phyloP scores from a whole-genome alignment of 352 stramenopile species.

The Globisporangium emineosum region DNA sequence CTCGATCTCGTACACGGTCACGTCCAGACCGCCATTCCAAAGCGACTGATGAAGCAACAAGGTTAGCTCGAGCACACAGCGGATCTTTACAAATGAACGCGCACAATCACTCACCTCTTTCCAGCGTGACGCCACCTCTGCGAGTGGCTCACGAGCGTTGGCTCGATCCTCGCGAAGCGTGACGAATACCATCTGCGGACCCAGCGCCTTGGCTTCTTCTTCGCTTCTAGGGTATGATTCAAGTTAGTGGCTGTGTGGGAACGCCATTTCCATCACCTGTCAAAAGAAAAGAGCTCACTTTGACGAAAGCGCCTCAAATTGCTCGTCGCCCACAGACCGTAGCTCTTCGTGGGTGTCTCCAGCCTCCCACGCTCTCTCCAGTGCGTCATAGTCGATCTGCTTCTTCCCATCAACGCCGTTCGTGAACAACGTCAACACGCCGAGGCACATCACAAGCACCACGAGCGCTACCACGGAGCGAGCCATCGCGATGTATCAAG shows the following conservation, averaged over 20 bases:
- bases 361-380: slow-evolving; percentile 63
- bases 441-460: slow-evolving; percentile 2
- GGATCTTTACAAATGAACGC: neutral
- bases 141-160: slow-evolving; percentile 25
- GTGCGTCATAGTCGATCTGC: slow-evolving; percentile 58
- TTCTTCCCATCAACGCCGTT: neutral
- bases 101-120: slow-evolving; percentile 48
- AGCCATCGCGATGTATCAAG: neutral
- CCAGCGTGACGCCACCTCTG: slow-evolving; percentile 55
- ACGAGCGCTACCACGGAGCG: neutral
- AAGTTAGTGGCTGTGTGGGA: no score
- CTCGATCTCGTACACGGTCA: slow-evolving; percentile 69
- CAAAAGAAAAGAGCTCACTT: slow-evolving; percentile 13
- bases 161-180: slow-evolving; percentile 28
- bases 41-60: slow-evolving; percentile 40
- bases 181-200: slow-evolving; percentile 81
- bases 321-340: slow-evolving; percentile 43
- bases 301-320: slow-evolving; percentile 40
- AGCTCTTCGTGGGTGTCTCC: slow-evolving; percentile 49
- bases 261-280: neutral
- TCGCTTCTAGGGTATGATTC: no score
- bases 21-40: slow-evolving; percentile 67
- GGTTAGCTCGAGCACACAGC: neutral
- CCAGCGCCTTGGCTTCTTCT: slow-evolving; percentile 43
- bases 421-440: neutral